Evolutionary conservation across 495 filamentous ascomycete genomes (phyloP).

Genomic region (Trichoderma reesei): DNA sequence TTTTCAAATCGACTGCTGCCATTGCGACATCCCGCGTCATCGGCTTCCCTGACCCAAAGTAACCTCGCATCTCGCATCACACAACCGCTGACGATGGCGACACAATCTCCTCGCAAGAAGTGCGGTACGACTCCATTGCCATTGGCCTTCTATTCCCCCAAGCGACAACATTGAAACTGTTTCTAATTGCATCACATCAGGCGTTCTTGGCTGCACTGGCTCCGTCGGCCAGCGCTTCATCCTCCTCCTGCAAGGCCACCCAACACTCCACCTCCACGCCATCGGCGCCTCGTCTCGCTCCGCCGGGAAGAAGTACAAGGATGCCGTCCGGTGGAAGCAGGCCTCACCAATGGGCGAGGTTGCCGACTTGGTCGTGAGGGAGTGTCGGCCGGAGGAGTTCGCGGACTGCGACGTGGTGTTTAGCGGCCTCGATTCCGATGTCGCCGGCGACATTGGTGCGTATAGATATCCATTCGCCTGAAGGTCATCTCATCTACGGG

Average conservation of each 20-base stretch:
- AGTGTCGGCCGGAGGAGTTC: slow-evolving; percentile 67
- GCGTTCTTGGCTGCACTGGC: slow-evolving; percentile 64
- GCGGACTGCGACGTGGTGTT: slow-evolving; percentile 82
- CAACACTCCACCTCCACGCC: slow-evolving; percentile 63
- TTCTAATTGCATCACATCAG: slow-evolving; percentile 22
- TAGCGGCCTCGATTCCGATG: slow-evolving; percentile 74
- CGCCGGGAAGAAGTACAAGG: slow-evolving; percentile 72
- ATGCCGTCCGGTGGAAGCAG: slow-evolving; percentile 82
- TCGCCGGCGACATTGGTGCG: slow-evolving; percentile 69
- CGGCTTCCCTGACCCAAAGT: not conserved
- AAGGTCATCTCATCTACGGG: too few species aligned
- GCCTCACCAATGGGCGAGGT: slow-evolving; percentile 59
- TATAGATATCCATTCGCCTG: not conserved
- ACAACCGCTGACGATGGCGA: slow-evolving; percentile 22
- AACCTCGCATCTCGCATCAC: not conserved
- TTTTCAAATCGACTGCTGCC: not conserved
- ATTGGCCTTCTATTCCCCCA: not conserved
- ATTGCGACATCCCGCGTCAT: not conserved
- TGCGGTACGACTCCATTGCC: slow-evolving; percentile 30
- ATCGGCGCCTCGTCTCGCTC: slow-evolving; percentile 73
- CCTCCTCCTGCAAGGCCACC: slow-evolving; percentile 69
- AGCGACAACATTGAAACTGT: not conserved
- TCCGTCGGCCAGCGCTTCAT: slow-evolving; percentile 84
- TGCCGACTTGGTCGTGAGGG: slow-evolving; percentile 59
- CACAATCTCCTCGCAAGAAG: slow-evolving; percentile 42